These are phyloP conservation scores for Boletus insuetus DNA, from an alignment of 768 basidiomycete species.

Conservation along the genomic window DNA sequence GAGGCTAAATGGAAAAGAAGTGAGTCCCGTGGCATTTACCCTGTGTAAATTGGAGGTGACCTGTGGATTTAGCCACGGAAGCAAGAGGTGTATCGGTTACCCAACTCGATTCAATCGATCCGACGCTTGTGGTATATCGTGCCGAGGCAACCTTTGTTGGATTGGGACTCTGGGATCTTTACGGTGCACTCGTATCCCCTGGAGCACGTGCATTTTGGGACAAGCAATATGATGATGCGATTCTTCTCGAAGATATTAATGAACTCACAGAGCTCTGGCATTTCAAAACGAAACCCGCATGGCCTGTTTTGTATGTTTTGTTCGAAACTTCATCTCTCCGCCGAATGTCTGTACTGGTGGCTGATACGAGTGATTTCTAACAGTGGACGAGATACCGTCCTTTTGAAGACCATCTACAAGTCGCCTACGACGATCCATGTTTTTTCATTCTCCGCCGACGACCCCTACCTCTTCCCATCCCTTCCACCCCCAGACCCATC, in stretches of 20 bases:
- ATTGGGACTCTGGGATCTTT: conserved; percentile 93
- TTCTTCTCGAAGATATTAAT: conserved; percentile 84
- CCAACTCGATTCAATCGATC: conserved; percentile 95
- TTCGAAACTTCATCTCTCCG: conserved; percentile 8
- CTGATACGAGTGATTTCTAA: conserved; percentile 2
- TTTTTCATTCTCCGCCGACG: conserved; percentile 92
- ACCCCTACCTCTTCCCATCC: conserved; percentile 79
- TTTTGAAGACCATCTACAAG: conserved; percentile 95
- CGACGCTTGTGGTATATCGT: conserved; percentile 91
- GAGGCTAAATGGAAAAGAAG: conserved; percentile 96
- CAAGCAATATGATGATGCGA: conserved; percentile 83
- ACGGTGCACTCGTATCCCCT: conserved; percentile 80
- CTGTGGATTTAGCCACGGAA: conserved; percentile 60
- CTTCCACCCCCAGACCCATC: conserved; percentile 66
- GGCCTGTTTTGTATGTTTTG: conserved; percentile 82
- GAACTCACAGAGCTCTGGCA: conserved; percentile 93
- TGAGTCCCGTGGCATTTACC: conserved; percentile 37
- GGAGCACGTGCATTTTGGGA: conserved; percentile 87
- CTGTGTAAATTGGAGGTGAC: not conserved
- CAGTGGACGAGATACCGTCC: conserved; percentile 87
- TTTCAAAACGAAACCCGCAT: conserved; percentile 84
- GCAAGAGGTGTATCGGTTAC: conserved; percentile 89
- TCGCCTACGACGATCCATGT: conserved; percentile 93
- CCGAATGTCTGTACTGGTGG: not conserved
- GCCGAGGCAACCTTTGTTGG: conserved; percentile 98